phyloP scores from a whole-genome alignment of 495 filamentous ascomycete species.

The Geoglossum glabrum region DNA sequence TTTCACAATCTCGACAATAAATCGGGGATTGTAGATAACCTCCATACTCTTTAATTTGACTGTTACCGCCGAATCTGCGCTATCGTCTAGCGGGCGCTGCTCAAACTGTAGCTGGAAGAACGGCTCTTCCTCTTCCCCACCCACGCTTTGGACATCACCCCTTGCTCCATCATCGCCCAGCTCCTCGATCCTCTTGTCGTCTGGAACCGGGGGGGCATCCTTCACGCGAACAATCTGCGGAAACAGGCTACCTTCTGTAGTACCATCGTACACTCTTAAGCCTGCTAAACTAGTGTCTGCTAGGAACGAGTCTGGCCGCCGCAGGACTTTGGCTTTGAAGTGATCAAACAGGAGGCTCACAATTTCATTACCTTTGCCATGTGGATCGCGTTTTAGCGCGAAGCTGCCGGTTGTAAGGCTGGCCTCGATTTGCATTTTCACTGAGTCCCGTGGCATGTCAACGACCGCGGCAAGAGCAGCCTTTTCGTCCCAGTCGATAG shows the following conservation, averaged over 20 bases:
- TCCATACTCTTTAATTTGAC: conserved; percentile 89
- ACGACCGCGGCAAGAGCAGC: conserved; percentile 68
- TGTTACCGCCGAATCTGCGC: conserved; percentile 73
- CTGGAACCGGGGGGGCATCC: conserved; percentile 40
- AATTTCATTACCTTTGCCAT: conserved; percentile 56
- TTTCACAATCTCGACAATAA: conserved; percentile 68
- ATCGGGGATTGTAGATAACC: conserved; percentile 88
- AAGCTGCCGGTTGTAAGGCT: conserved; percentile 84
- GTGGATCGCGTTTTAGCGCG: conserved; percentile 72
- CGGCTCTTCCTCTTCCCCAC: conserved; percentile 37
- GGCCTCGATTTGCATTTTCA: conserved; percentile 81
- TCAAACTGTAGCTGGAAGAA: conserved; percentile 87
- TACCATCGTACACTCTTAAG: conserved; percentile 86
- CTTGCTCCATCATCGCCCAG: conserved; percentile 29
- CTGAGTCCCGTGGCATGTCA: conserved; percentile 70
- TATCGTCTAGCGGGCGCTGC: conserved; percentile 82
- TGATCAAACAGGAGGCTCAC: conserved; percentile 83
- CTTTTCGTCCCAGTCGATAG: conserved; percentile 97
- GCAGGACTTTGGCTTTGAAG: conserved; percentile 70
- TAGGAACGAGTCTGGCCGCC: conserved; percentile 76
- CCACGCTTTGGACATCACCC: conserved; percentile 18
- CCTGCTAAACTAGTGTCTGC: conserved; percentile 78
- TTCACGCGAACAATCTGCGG: conserved; percentile 92
- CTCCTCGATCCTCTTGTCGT: conserved; percentile 36
- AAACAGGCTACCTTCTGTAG: conserved; percentile 71